phyloP scores from a whole-genome alignment of 208 protist species.

The Trypanosoma avium region DNA sequence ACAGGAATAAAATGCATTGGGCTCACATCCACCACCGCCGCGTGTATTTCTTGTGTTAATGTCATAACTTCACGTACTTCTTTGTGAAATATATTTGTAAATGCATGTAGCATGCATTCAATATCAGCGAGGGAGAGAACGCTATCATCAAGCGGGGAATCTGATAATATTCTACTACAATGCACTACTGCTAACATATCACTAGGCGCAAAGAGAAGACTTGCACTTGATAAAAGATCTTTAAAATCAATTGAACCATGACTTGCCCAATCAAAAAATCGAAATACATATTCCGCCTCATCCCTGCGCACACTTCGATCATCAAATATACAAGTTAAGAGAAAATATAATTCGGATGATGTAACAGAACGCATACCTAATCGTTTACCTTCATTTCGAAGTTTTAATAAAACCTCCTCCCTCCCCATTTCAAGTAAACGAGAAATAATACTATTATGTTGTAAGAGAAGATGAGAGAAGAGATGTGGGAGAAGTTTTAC shows the following conservation, averaged over 20 bases:
- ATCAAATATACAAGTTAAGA: slow-evolving; percentile 23
- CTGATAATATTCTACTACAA: slow-evolving; percentile 30
- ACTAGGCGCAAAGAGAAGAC: slow-evolving; percentile 29
- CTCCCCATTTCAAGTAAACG: slow-evolving; percentile 23
- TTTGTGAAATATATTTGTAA: slow-evolving; percentile 13
- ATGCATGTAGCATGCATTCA: slow-evolving; percentile 26
- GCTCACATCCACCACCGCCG: slow-evolving; percentile 16
- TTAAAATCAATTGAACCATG: slow-evolving; percentile 26
- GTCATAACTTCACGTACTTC: slow-evolving; percentile 6
- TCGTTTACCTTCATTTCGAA: slow-evolving; percentile 21
- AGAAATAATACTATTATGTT: slow-evolving; percentile 28
- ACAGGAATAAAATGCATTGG: slow-evolving; percentile 31
- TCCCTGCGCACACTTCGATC: slow-evolving; percentile 16
- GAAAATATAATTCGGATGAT: slow-evolving; percentile 24
- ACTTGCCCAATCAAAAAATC: slow-evolving; percentile 31
- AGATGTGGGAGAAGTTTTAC: slow-evolving; percentile 23
- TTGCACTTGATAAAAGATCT: slow-evolving; percentile 22
- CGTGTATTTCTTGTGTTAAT: slow-evolving; percentile 7
- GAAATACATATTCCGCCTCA: slow-evolving; percentile 36
- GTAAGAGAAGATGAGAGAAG: slow-evolving; percentile 29
- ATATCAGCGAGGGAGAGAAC: slow-evolving; percentile 36
- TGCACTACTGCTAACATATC: slow-evolving; percentile 26
- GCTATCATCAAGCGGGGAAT: slow-evolving; percentile 26
- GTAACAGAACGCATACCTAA: slow-evolving; percentile 35
- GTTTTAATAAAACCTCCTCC: slow-evolving; percentile 13